Percentiles rank a stretch among this genome's conserved stretches.
These are phyloP conservation scores for Steccherinum ochraceum DNA, from an alignment of 768 basidiomycete species.

Conservation along the genomic window DNA sequence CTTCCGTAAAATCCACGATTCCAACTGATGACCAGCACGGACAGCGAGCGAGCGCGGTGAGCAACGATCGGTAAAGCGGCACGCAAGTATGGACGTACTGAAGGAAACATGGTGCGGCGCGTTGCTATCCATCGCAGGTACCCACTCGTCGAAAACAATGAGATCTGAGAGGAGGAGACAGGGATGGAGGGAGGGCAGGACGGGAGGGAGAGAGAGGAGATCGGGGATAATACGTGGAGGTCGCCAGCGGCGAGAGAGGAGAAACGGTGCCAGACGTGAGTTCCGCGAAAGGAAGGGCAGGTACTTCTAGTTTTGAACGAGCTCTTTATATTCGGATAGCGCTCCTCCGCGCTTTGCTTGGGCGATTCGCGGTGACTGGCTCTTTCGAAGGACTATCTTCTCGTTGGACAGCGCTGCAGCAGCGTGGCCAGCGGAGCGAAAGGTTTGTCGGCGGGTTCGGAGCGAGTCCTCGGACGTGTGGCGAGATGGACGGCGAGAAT, in stretches of 20 bases:
- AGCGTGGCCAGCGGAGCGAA: too few relatives aligned
- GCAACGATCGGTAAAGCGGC: conserved; percentile 6
- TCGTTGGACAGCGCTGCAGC: too few relatives aligned
- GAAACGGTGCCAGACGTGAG: too few relatives aligned
- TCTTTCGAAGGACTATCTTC: too few relatives aligned
- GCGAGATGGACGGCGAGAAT: not conserved
- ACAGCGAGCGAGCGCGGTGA: not conserved
- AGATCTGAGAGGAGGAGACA: not conserved
- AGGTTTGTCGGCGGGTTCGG: not conserved
- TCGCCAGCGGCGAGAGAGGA: too few relatives aligned
- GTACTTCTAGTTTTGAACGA: not conserved
- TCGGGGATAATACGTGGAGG: not conserved
- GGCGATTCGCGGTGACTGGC: not conserved
- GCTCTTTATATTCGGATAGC: not conserved
- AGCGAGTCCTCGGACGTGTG: not conserved
- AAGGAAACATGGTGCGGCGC: conserved; percentile 60
- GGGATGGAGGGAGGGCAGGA: not conserved
- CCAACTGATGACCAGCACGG: conserved; percentile 44
- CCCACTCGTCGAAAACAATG: too few relatives aligned
- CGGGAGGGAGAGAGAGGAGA: not conserved
- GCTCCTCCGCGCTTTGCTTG: not conserved
- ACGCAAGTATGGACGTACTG: conserved; percentile 42
- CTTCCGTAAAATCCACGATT: conserved; percentile 75
- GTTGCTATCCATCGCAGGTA: conserved; percentile 16
- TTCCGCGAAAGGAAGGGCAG: not conserved